Base-by-base conservation (phyloP, 257 asterid species). In the Ilex asprella region DNA sequence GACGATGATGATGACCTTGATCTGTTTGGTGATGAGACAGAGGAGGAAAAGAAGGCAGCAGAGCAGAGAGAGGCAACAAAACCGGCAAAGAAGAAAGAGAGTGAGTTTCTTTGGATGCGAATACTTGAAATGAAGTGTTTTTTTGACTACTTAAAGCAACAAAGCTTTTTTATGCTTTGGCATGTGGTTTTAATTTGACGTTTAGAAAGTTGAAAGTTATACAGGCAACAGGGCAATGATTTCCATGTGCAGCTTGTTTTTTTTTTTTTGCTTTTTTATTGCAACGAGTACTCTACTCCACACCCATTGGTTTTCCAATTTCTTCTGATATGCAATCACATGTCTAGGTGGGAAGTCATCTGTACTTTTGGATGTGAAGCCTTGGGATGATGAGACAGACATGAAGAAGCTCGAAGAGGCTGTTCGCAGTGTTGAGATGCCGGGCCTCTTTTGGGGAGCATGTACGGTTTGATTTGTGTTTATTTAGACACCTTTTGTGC, bases 321-420 rank as follows among this genome's bases (percentile, higher is more conserved):
- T 31, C 10, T 55, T 57, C 44, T 16, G 7, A 5, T 7, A 1
- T 29, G 1, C 2, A 16, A 5, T 41, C 12, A 10, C 31, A 44
- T 51, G 46, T 67, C 35, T 72, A 91, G 97, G 98, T 76, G 98
- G 98, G 35, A 92, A 92, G 64, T 92, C 98, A 32, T 92, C 98
- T 6, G 89, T 92, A 59, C 98, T 92, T 58, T 27, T 91, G 96
- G 98, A 91, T 51, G 58, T 91, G 6, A 92, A 92, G 67, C 99
- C 99, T 3, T 89, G 99, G 99, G 97, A 89, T 71, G 99, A 89
- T 59, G 99, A 89, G 83, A 92, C 99, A 0, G 99, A 92, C 84
- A 86, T 89, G 96, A 92, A 86, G 87, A 80, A 81, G 71, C 77
- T 92, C 32, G 97, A 92, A 72, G 99, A 86, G 77, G 69, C 86